Percentiles rank a stretch among this genome's conserved stretches.
These are phyloP conservation scores for Cladophialophora exuberans DNA, from an alignment of 2,329 filamentous ascomycete genomes.

Conservation along the genomic window DNA sequence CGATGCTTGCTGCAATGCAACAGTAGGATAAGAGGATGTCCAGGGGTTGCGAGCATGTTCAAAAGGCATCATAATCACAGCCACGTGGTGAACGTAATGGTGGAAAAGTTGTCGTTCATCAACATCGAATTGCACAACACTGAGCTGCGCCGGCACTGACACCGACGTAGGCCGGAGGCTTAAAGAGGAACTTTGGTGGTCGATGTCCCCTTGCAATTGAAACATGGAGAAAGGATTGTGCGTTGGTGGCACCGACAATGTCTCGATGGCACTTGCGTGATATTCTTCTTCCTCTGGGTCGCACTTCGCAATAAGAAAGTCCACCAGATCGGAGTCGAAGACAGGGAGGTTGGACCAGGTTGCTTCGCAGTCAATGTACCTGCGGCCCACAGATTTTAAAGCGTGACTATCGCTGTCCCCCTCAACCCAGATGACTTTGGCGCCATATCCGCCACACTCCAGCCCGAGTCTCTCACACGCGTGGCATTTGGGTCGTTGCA, in stretches of 20 bases:
- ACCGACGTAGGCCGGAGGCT: no score
- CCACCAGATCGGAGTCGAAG: constrained; percentile 9
- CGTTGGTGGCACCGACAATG: not conserved
- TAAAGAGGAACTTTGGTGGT: not conserved
- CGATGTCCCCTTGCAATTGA: no score
- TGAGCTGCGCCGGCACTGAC: no score
- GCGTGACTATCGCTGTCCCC: no score
- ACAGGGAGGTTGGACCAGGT: constrained; percentile 2
- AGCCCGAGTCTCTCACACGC: no score
- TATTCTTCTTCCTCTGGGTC: not conserved
- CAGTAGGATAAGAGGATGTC: constrained; percentile 29
- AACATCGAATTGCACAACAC: not conserved
- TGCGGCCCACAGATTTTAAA: no score
- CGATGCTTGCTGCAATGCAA: constrained; percentile 16
- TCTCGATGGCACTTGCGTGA: not conserved
- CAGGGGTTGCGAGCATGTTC: constrained; percentile 31
- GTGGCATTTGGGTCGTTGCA: no score
- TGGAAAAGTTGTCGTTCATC: constrained; percentile 31
- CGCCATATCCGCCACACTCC: no score
- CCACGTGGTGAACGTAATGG: constrained; percentile 30
- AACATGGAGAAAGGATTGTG: constrained; percentile 8
- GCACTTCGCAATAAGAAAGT: constrained; percentile 14
- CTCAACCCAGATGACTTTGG: no score
- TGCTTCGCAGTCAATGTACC: no score
- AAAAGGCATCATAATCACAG: constrained; percentile 31